phyloP scores from a whole-genome alignment of 768 basidiomycete genomes.

The Suillus lakei region DNA sequence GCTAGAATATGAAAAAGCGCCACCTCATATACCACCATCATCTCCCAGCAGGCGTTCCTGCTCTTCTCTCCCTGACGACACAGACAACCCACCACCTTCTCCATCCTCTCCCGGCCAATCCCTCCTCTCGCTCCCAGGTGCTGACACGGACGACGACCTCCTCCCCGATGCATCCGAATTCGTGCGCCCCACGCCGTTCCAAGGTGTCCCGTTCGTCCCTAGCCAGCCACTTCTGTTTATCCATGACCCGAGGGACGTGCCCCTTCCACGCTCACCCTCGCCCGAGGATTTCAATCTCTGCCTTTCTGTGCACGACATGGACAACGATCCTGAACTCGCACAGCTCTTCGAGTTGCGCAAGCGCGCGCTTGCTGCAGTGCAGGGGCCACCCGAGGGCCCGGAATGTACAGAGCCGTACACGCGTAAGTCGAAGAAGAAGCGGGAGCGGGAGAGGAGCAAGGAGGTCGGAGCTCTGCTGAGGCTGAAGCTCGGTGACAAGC shows the following conservation, averaged over 20 bases:
- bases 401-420: slow-evolving; percentile 35
- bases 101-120: slow-evolving; percentile 24
- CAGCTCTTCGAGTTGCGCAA: slow-evolving; percentile 46
- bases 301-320: slow-evolving; percentile 34
- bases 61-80: slow-evolving; percentile 34
- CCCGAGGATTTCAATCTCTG: slow-evolving; percentile 47
- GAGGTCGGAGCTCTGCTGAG: slow-evolving; percentile 62
- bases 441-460: slow-evolving; percentile 56
- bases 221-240: slow-evolving; percentile 44
- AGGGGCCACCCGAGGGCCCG: slow-evolving; percentile 39
- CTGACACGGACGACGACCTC: slow-evolving; percentile 46
- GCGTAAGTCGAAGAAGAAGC: slow-evolving; percentile 45
- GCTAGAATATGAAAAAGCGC: slow-evolving; percentile 31
- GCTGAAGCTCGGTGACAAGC: slow-evolving; percentile 50
- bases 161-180: slow-evolving; percentile 32
- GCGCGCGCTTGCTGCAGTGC: slow-evolving; percentile 39
- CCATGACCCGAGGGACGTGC: slow-evolving; percentile 44
- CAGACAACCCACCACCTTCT: slow-evolving; percentile 29
- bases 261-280: slow-evolving; percentile 46
- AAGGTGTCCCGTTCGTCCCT: slow-evolving; percentile 14
- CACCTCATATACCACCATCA: slow-evolving; percentile 23
- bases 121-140: slow-evolving; percentile 46
- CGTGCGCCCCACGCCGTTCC: not conserved
- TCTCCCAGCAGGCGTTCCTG: slow-evolving; percentile 36
- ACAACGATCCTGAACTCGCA: slow-evolving; percentile 42